Base-by-base conservation (phyloP, 441 rosid genomes). In the Populus tomentosa region DNA sequence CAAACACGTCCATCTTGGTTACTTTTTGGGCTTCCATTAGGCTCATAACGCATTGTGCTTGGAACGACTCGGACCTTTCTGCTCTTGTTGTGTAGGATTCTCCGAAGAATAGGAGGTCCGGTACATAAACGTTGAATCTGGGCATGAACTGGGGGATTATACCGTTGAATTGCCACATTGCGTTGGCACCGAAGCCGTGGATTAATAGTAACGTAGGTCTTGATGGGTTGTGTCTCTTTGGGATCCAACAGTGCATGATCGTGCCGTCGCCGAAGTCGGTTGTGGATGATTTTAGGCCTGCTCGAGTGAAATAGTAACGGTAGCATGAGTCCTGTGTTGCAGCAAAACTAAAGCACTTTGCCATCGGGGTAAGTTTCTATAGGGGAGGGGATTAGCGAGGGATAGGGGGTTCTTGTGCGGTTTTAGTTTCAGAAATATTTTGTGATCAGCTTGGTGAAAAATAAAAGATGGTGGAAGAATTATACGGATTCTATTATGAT, bases 171-270 rank as follows among this genome's bases (percentile, higher is more conserved):
- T 93, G 97, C 97, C 97, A 93, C 97, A 91, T 91, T 72, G 97
- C 94, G 84, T 93, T 91, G 79, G 96, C 97, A 16, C 97, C 97
- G 80, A 93, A 73, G 71, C 97, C 96, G 84, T 93, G 97, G 78
- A 93, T 69, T 30, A 93, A 86, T 76, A 89, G 67, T 7, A 93
- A 84, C 6, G 89, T 82, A 72, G 88, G 93, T 79, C 85, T 91
- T 40, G 80, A 21, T 6, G 78, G 79, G 50, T 65, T 9, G 81
- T 81, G 86, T 33, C 72, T 24, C 70, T 77, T 85, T 28, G 97
- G 96, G 80, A 83, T 75, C 97, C 97, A 93, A 73, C 89, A 87
- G 85, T 93, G 97, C 84, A 91, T 80, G 84, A 91, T 64, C 3
- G 97, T 93, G 77, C 94, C 94, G 68, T 86, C 93, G 66, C 90